A percentile compares a stretch with the other conserved stretches of the same genome.
These are phyloP conservation scores for Santalum album DNA, from an alignment of 164 flowering plant species.

Conservation along the genomic window DNA sequence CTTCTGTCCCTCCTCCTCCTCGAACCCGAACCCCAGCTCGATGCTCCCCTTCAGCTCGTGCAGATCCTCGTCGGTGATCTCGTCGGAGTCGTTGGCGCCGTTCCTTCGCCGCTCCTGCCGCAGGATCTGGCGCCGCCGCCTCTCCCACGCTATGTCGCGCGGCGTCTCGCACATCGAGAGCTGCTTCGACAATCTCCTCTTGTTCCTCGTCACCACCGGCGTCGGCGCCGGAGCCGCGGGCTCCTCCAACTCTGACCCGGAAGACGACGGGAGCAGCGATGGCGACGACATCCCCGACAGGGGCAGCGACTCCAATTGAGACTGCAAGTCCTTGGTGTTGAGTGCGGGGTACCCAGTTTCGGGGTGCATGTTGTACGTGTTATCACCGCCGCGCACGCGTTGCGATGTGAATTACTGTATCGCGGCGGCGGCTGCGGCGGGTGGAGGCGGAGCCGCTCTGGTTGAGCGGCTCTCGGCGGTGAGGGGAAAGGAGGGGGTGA, in stretches of 20 bases:
- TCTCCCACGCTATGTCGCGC: constrained; percentile 79
- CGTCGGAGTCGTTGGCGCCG: constrained; percentile 15
- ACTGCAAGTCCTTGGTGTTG: too few species aligned
- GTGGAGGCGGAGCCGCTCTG: too few species aligned
- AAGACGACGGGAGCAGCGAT: neutral
- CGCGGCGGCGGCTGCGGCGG: too few species aligned
- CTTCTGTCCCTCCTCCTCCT: constrained; percentile 56
- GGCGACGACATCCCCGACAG: constrained; percentile 6
- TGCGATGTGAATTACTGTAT: too few species aligned
- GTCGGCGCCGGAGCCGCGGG: constrained; percentile 31
- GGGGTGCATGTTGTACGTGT: too few species aligned
- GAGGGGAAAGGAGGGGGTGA: too few species aligned
- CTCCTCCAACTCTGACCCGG: constrained; percentile 31
- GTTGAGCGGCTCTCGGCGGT: too few species aligned
- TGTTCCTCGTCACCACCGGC: constrained; percentile 21
- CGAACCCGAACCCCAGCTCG: constrained; percentile 84
- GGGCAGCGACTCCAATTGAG: too few species aligned
- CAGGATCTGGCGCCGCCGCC: constrained; percentile 48
- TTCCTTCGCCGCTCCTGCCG: constrained; percentile 26
- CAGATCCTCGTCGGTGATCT: constrained; percentile 74
- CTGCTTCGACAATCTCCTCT: constrained; percentile 52
- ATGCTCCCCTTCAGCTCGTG: constrained; percentile 77
- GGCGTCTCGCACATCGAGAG: constrained; percentile 64
- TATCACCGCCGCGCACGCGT: too few species aligned
- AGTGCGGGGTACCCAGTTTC: too few species aligned